Base-by-base conservation (phyloP, 2,329 filamentous ascomycete species). In the Fusarium pininemorale region DNA sequence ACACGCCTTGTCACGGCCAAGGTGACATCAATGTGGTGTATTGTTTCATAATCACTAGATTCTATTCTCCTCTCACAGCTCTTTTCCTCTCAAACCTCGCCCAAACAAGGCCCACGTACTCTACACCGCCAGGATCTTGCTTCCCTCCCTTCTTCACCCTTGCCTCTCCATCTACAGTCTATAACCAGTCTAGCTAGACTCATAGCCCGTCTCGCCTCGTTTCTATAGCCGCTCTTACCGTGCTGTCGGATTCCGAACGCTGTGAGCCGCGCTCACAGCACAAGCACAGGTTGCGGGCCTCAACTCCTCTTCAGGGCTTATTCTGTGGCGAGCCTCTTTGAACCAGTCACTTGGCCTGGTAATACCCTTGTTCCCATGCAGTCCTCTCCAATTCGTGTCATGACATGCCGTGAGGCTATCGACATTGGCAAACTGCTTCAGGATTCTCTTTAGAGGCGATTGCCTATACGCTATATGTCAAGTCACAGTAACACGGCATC, bases 401-500 rank as follows among this genome's bases (percentile, higher is more conserved):
- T 50, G 24, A 38, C 37, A 55, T 45, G 32, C 24, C 32, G 45
- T 47, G 50, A 71, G 69, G 66, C 61, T 48, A 48, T 41, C 66
- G 48, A 57, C 51, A 54, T 65, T 62, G 64, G 44, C 55, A 28
- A 55, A 44, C 32, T 69, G 45, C 37, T 69, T 64, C 10, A 26
- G 38, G 22, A 16, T 44, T 37, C n/a, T 37, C 37, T 38, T n/a
- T 38, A 30, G 42, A 38, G 30, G 51, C 22, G 47, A 44, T 41
- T 42, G 37, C 15, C 24, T 59, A 26, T 35, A 48, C 28, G 28
- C 41, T 37, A 37, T 56, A 53, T 38, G 26, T 18, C 13, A 41
- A 45, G 30, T 42, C 38, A 50, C 39, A 62, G 66, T 71, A 60
- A 54, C 71, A 74, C 68, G 45, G 57, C 71, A 74, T 74, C 38